Conservation (phyloP, 805 yeast species). For the Lipomyces lipofer region DNA sequence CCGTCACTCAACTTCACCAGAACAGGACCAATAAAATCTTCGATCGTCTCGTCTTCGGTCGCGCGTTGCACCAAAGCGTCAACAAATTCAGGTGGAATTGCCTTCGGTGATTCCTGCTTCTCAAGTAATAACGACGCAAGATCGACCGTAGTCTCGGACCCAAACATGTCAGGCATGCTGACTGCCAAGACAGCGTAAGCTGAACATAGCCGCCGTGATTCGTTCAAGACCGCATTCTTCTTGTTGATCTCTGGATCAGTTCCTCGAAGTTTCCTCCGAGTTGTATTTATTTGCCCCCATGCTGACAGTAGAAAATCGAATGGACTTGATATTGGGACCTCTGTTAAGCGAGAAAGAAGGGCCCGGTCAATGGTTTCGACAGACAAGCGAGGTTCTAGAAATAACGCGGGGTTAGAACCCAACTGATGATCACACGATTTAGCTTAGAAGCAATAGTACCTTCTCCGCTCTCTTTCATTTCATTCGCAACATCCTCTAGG, state of each 20-base stretch:
- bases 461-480: conserved; percentile 7
- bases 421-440: not conserved
- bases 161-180: conserved; percentile 35
- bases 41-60: conserved; percentile 62
- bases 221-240: conserved; percentile 47
- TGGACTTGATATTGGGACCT: conserved; percentile 47
- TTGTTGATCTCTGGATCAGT: conserved; percentile 42
- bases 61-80: conserved; percentile 58
- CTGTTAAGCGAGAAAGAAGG: conserved; percentile 55
- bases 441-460: too few relatives aligned
- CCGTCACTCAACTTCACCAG: conserved; percentile 44
- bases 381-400: conserved; percentile 9
- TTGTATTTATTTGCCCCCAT: conserved; percentile 46
- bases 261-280: conserved; percentile 46
- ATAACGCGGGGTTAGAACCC: not conserved
- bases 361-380: conserved; percentile 45
- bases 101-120: conserved; percentile 23
- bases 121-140: conserved; percentile 23
- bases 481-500: conserved; percentile 16
- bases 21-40: conserved; percentile 59
- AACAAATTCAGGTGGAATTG: conserved; percentile 49
- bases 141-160: conserved; percentile 12
- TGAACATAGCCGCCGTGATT: conserved; percentile 47
- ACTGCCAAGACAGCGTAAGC: conserved; percentile 47
- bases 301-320: conserved; percentile 51